Base-by-base conservation (phyloP, 768 basidiomycete genomes). In the Collybia mongolica region DNA sequence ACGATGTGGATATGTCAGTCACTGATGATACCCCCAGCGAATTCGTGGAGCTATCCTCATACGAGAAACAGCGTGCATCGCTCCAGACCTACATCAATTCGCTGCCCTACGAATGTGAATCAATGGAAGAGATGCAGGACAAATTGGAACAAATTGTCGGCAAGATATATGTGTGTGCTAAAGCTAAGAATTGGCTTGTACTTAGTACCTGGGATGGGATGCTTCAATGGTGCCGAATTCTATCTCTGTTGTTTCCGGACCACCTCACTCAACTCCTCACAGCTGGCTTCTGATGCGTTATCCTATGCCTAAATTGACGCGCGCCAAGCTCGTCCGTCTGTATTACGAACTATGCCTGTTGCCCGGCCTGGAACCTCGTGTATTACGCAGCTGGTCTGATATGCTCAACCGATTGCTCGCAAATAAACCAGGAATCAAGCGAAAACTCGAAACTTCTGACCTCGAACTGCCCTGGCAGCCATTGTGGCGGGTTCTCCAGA, bases 231-330 rank as follows among this genome's bases (percentile, higher is more conserved):
- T 84, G 61, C 54, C 75, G 60, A 41, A 18, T 39, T 42, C 32
- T 17, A 19, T 40, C 20, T n/a, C 39, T 36, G 22, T n/a, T 32
- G n/a, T 9, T 40, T 9, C 44, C 19, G 17, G 32, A 36, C 24
- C 22, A 23, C 28, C n/a, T 52, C 43, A n/a, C 39, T 37, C 35
- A 18, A 28, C 24, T 38, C 42, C 6, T 18, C 46, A n/a, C 38
- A 92, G 90, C 66, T 93, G 90, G 90, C 64, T 92, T 42, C 71
- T 86, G 56, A 82, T 92, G 83, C 82, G 83, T 36, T 93, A 92
- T 65, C 90, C 90, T 2, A 79, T 93, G 58, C 67, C 78, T 39
- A 88, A 80, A 51, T 59, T 81, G 26, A 82, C 81, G 40, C 86
- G 90, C 15, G 83, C 84, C 18, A 84, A 82, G 63, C 80, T 93